Evolutionary conservation across 495 filamentous ascomycete genomes (phyloP), one percentile per base, ranked within the genome.

Genomic region (Hamigera avellanea): DNA sequence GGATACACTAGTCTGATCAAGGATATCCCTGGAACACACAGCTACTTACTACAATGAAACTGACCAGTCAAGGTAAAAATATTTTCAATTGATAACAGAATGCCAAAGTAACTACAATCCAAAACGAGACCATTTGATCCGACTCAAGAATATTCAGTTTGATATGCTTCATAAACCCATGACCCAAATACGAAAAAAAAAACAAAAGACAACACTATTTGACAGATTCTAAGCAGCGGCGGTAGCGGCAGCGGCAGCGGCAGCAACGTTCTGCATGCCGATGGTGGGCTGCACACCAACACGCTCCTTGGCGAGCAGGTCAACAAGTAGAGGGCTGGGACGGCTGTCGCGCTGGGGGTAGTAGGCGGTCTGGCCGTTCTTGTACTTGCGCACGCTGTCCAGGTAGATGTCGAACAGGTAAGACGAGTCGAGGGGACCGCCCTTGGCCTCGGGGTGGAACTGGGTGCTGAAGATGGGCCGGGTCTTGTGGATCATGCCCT

Each of bases 381-480:
- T 95, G 72, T 84, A 95, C 55, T 80, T 78, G 56, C 72, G 69
- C 14, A 95, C 87, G 43, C 80, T 87, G 52, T 91, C 77, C 14
- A 98, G 67, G 62, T 98, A 98, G 65, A 81, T 83, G 60, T 98
- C 91, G 54, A 98, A 98, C 31, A 98, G 73, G 59, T 93, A 96
- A 0, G 83, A 72, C 18, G 82, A 88, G 64, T 98, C 91, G 53
- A 93, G 76, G 16, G 91, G 91, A 36, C 93, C 91, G 28, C 91
- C 91, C 64, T 93, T 91, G 36, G 91, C 93, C 62, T 96, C 91
- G 25, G 91, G 91, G 54, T 98, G 91, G 76, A 96, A 98, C 60
- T 96, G 91, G 38, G 88, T 93, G 43, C 81, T 85, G 73, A 98
- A 96, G 56, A 98, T 98, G 23, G 91, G 93, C 28, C 93, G 83